Percentiles rank a stretch among this genome's conserved stretches.
Conservation (phyloP, 805 yeast species). For the Hanseniaspora clermontiae region DNA sequence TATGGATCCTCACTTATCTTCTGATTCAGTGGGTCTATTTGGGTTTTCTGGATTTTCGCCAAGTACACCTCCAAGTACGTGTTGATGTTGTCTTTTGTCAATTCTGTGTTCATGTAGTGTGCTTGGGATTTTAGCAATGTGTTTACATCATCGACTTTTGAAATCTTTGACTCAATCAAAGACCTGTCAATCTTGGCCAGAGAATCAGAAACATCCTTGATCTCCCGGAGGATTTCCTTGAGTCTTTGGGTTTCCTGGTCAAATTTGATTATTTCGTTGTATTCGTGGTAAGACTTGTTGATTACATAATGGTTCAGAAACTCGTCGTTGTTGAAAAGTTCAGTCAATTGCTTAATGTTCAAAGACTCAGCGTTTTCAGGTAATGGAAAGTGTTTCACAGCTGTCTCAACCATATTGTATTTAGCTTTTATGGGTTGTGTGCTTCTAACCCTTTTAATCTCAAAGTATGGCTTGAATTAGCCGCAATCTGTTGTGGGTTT, state of each 20-base stretch:
- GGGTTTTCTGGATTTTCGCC: conserved; percentile 20
- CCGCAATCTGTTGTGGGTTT: too few species aligned
- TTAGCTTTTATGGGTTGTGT: background rate
- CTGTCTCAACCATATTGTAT: too few species aligned
- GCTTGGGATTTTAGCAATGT: conserved; percentile 14
- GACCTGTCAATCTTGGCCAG: conserved; percentile 13
- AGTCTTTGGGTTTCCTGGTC: background rate
- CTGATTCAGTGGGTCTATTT: conserved; percentile 26
- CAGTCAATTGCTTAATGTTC: background rate
- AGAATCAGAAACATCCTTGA: conserved; percentile 23
- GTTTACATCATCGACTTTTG: background rate
- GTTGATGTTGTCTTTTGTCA: conserved; percentile 26
- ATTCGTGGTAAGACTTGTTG: conserved; percentile 13
- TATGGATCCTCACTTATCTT: conserved; percentile 20
- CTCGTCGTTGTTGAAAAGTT: conserved; percentile 3
- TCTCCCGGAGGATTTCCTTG: conserved; percentile 16
- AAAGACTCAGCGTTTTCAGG: background rate
- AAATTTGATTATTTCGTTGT: conserved; percentile 18
- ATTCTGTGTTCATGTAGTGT: conserved; percentile 20
- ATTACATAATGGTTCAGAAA: conserved; percentile 9
- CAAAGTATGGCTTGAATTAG: too few species aligned
- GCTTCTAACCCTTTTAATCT: background rate
- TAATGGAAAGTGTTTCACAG: background rate
- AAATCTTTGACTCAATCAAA: background rate
- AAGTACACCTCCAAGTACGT: conserved; percentile 31